Base-by-base conservation (phyloP, 2,329 filamentous ascomycete species). In the Cladosporium colombiae region DNA sequence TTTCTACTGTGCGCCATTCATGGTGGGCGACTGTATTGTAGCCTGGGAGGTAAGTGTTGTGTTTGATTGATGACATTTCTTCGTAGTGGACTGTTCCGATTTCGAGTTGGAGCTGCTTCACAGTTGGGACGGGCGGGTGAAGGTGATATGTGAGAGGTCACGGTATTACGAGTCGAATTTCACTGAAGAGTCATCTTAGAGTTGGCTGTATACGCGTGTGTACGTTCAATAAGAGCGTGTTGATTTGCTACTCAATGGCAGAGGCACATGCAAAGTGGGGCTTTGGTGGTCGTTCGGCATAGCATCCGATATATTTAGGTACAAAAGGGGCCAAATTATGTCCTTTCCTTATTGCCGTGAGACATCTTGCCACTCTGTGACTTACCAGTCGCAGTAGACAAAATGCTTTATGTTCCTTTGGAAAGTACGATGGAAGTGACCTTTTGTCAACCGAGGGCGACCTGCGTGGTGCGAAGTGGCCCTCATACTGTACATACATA, bases 1-100 rank as follows among this genome's bases (percentile, higher is more conserved):
- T 81, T 61, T 79, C 76, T 33, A 79, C 79, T 2, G 79, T 82
- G 49, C 81, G 78, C 78, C 77, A 79, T 67, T 76, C 74, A 70
- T 82, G 81, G n/a, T 80, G 78, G 53, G 74, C 75, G 52, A 81
- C 76, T 23, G 73, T 68, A 60, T 78, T 74, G 70, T 82, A 78
- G 65, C 80, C 79, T 60, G 80, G 79, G 27, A 80, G 66, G 66
- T 82, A 82, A 29, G 62, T 29, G 29, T 57, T 65, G 27, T 65
- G 62, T 31, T 18, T 21, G 33, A 49, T 50, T 40, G 49, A 23
- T 33, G 62, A 21, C 62, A 65, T 64, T 31, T 18, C 58, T 37
- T 14, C 29, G 21, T 44, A 18, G 37, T 18, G 18, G 16, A 13
- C 16, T 33, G 23, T 25, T 18, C 10, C 44, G 60, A 29, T 35